Conservation (phyloP, 495 filamentous ascomycete genomes). For the Penicillium diatomitis region DNA sequence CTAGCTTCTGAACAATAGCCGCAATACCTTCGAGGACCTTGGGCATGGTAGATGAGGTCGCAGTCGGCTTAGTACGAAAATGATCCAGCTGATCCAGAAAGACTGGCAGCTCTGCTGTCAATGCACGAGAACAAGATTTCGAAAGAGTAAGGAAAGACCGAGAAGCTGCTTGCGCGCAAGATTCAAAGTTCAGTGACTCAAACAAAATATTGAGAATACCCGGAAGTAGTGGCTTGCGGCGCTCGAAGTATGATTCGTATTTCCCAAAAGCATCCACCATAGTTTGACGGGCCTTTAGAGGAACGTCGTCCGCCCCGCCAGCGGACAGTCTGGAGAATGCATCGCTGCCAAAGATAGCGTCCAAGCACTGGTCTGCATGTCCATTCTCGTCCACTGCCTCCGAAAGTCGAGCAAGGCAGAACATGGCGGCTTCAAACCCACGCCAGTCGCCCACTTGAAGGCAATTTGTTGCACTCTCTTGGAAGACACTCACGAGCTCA, state of each 20-base stretch:
- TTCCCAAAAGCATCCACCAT: conserved; percentile 67
- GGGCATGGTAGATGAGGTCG: conserved; percentile 68
- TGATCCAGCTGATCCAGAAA: conserved; percentile 72
- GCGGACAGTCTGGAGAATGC: conserved; percentile 44
- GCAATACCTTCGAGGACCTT: conserved; percentile 75
- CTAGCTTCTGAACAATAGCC: conserved; percentile 71
- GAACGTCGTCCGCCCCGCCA: conserved; percentile 40
- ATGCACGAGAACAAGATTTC: conserved; percentile 62
- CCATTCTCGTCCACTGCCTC: conserved; percentile 64
- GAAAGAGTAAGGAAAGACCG: conserved; percentile 73
- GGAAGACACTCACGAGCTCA: conserved; percentile 59
- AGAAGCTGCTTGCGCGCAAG: conserved; percentile 63
- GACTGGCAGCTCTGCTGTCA: conserved; percentile 60
- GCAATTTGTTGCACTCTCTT: conserved; percentile 50
- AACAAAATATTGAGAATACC: conserved; percentile 76
- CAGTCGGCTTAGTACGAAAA: conserved; percentile 48
- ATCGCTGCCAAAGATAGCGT: conserved; percentile 61
- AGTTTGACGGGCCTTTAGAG: conserved; percentile 65
- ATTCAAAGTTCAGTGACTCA: conserved; percentile 54
- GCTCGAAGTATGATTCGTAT: conserved; percentile 76
- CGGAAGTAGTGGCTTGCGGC: conserved; percentile 60
- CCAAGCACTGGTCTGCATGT: conserved; percentile 56
- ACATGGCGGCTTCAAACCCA: conserved; percentile 71
- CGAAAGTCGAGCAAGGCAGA: conserved; percentile 66
- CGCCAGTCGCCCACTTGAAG: conserved; percentile 56